Evolutionary conservation across 2,329 filamentous ascomycete species (phyloP), one percentile per base, ranked within the genome.

Genomic region (Xylariaceae sp.): DNA sequence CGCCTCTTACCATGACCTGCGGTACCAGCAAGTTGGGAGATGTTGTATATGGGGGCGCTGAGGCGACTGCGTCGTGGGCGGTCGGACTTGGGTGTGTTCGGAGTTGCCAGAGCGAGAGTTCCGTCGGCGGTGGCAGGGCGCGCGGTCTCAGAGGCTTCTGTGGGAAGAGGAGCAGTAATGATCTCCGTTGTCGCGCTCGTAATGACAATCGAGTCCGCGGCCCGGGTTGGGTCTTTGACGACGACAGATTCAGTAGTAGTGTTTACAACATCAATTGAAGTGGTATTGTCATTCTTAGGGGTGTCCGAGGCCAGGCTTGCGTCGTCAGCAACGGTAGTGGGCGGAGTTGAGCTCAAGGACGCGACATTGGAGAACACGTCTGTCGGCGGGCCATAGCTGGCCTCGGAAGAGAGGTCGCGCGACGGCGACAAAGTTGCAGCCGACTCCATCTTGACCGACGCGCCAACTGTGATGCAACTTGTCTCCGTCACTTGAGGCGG

Each of bases 21-120:
- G 42, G 81, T 86, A 57, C 83, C 83, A 50, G 75, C 77, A 45
- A 87, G 72, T 58, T 80, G 76, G 55, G 81, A 75, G 14, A 86
- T 69, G 59, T 89, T 89, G 69, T 89, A 89, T 14, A 83, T 78
- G 11, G 80, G 76, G 15, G 81, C 71, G 46, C 74, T 76, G n/a
- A 69, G 61, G 54, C 80, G 76, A 35, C 75, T 71, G 60, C 84
- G 80, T 58, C 76, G 77, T 53, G 78, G 74, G 49, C 82, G 78
- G 47, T 64, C 61, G 44, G 66, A 58, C n/a, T 68, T 57, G 9
- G 67, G 61, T 39, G 66, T 55, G 45, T 53, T 58, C 15, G 33
- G 33, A 14, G 33, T 15, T 3, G 5, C 12, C 15, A 15, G 12
- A 36, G 9, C 12, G 12, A 15, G 12, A 17, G 54, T 31, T 42